Percentiles rank a stretch among this genome's conserved stretches.
Conservation (phyloP, 805 yeast genomes). For the Candida nanaspora region DNA sequence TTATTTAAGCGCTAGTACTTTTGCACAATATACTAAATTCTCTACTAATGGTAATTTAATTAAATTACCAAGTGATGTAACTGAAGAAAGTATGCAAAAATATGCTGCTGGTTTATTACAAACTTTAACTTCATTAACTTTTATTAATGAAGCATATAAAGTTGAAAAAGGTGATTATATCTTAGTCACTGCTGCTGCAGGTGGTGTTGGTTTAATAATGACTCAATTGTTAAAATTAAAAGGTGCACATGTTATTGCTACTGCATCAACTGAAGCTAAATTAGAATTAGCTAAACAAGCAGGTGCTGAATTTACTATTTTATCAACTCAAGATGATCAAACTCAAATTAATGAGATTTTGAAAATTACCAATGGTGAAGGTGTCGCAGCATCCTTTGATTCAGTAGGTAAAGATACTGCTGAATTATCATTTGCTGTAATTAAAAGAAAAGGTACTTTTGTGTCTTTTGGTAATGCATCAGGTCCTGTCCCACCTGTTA, state of each 20-base stretch:
- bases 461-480: slow-evolving; percentile 82
- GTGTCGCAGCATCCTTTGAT: slow-evolving; percentile 66
- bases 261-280: slow-evolving; percentile 75
- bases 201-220: slow-evolving; percentile 79
- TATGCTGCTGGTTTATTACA: slow-evolving; percentile 62
- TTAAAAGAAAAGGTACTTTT: slow-evolving; percentile 68
- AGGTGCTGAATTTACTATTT: slow-evolving; percentile 75
- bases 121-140: slow-evolving; percentile 74
- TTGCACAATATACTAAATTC: slow-evolving; percentile 67
- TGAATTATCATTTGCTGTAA: slow-evolving; percentile 49
- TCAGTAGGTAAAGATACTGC: slow-evolving; percentile 75
- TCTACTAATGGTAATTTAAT: slow-evolving; percentile 28
- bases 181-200: slow-evolving; percentile 90
- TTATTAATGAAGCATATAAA: slow-evolving; percentile 56
- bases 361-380: slow-evolving; percentile 57
- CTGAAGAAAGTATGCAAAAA: slow-evolving; percentile 42
- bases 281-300: slow-evolving; percentile 52
- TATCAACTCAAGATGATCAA: slow-evolving; percentile 35
- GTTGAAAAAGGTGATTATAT: slow-evolving; percentile 66
- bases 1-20: slow-evolving; percentile 44
- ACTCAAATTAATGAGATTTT: slow-evolving; percentile 48
- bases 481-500: slow-evolving; percentile 73
- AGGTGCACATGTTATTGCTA: slow-evolving; percentile 81
- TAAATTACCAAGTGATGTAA: slow-evolving; percentile 40
- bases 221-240: slow-evolving; percentile 51